Evolutionary conservation across 441 rosid genomes (phyloP), one percentile per base, ranked within the genome.

Genomic region (Kokia cookei): DNA sequence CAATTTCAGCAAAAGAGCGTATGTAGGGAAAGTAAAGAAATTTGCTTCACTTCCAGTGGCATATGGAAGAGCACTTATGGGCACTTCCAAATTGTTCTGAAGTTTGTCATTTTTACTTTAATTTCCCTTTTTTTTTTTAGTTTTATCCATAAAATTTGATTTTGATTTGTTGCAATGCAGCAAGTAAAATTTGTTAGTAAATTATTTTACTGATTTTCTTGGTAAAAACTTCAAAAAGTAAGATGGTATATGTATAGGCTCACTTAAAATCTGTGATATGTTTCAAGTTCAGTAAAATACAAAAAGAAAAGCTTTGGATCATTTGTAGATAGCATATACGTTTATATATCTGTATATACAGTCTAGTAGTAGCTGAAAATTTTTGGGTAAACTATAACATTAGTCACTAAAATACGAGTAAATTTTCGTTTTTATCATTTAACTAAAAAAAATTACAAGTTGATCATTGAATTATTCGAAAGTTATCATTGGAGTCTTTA

Each of bases 1-100:
- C 71, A 82, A 83, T 78, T 83, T 86, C 75, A 78, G 79, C 8
- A 84, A 74, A 82, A 66, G 85, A 62, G 89, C 89, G 29, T 79
- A 77, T 48, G 86, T 80, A n/a, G 80, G 86, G 45, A 86, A 79
- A 75, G 78, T 73, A 8, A 82, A 82, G 82, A 86, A 86, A 74
- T 53, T 84, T 2, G 82, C 70, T 1, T 62, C 85, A 1, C 72
- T 84, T 22, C 84, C 87, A 22, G 19, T 82, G 22, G 87, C 89
- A 15, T 86, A 75, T 47, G 82, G 80, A 45, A 79, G 75, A 78
- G 76, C 81, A 26, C 51, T 80, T 43, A 53, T 81, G 69, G 71
- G 71, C 47, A 57, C 72, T 67, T 80, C 74, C 17, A 73, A 62
- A 35, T 11, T 51, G 9, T n/a, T 26, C 14, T 57, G 13, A 67